Percentiles rank a stretch among this genome's conserved stretches.
Conservation (phyloP, 116 monocot genomes). For the Phalaenopsis hybrid region DNA sequence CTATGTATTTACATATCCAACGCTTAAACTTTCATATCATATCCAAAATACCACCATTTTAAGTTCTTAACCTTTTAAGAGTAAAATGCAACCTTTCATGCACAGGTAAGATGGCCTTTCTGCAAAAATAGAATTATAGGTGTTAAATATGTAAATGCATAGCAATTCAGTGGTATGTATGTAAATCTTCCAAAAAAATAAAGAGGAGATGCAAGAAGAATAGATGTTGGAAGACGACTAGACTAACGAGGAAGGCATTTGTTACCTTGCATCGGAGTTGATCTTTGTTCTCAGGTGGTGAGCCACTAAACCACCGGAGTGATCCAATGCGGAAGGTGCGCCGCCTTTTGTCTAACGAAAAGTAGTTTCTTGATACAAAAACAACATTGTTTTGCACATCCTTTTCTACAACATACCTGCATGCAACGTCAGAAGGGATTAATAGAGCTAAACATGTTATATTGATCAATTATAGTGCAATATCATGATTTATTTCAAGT, state of each 20-base stretch:
- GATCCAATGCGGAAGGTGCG: slow-evolving; percentile 74
- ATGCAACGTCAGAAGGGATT: neutral
- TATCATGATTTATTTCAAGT: no score
- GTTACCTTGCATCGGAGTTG: slow-evolving; percentile 82
- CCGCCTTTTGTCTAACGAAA: slow-evolving; percentile 79
- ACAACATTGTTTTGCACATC: slow-evolving; percentile 89
- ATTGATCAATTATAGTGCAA: neutral
- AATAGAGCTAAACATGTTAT: neutral
- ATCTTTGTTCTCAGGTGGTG: slow-evolving; percentile 28
- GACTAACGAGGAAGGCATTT: neutral
- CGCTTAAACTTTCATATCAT: no score
- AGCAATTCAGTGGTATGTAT: no score
- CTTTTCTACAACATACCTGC: slow-evolving; percentile 98
- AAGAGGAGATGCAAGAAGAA: neutral
- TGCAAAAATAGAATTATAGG: no score
- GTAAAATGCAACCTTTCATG: no score
- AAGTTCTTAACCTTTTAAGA: no score
- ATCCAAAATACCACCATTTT: no score
- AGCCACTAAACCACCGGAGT: slow-evolving; percentile 54
- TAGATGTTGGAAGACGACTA: neutral
- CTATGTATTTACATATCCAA: no score
- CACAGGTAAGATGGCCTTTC: no score
- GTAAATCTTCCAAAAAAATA: no score
- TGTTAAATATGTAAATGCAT: no score
- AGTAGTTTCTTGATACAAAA: slow-evolving; percentile 95